Evolutionary conservation across 768 basidiomycete species (phyloP), one percentile per base, ranked within the genome.

Genomic region (Boletus reticulatus): DNA sequence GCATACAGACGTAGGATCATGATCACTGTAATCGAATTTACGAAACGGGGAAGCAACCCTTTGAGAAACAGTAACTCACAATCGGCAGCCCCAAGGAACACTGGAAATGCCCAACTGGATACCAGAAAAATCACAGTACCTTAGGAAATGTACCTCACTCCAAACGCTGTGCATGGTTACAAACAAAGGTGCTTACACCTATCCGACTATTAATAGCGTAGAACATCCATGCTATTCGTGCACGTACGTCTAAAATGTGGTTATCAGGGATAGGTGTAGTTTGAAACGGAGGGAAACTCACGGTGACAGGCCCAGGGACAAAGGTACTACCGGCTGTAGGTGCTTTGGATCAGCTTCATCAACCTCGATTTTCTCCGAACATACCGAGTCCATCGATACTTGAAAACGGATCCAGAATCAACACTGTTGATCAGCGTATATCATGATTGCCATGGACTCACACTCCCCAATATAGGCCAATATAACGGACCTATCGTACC

Each of bases 1-100:
- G 50, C 31, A 29, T 56, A 56, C 3, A 59, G 50, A 6, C 58
- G 58, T 6, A 56, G 36, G 10, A 57, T 16, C 55, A 59, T 59
- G 29, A 57, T n/a, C 11, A 53, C 55, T 59, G 16, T 4, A n/a
- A 14, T 11, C 2, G 16, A 32, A 1, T 9, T 42, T 4, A 9
- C 22, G 19, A 47, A 22, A 47, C 12, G 22, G 19, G 20, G 32
- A 12, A 27, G 44, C 6, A 36, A 4, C 12, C 36, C 22, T 22
- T 22, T 6, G 17, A n/a, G 14, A 4, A 2, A 37, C 29, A 13
- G 14, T 7, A 6, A 50, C 53, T 41, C 6, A 48, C 53, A 24
- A 17, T 56, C 57, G 20, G 57, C 44, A 31, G 53, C 54, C 9
- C n/a, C 37, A 12, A 51, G 34, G 19, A 56, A 58, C 16, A 43